Percentiles rank a stretch among this genome's conserved stretches.
Conservation (phyloP, 305 asterid species). For the Fraxinus sp. region DNA sequence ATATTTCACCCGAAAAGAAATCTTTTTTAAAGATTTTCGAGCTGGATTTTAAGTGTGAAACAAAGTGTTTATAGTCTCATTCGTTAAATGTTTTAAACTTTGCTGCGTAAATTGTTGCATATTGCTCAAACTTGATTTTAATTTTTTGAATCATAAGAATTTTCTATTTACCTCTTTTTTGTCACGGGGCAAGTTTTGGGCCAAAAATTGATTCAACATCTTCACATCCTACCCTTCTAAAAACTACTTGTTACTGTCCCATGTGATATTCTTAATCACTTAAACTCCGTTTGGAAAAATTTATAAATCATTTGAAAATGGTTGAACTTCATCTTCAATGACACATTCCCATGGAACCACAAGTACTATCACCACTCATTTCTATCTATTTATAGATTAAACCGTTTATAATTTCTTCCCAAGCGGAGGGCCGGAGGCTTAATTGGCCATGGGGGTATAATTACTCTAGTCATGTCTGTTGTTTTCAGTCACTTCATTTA, state of each 20-base stretch:
- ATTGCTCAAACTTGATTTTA: not conserved
- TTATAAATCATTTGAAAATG: not conserved
- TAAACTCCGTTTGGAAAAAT: not conserved
- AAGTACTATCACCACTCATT: not conserved
- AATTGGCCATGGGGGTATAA: not conserved
- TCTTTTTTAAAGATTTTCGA: not conserved
- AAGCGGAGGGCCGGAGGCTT: not conserved
- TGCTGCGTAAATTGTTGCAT: not conserved
- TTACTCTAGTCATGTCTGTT: constrained; percentile 11
- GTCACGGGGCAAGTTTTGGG: constrained; percentile 2
- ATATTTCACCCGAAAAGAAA: not conserved
- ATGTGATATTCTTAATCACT: not conserved
- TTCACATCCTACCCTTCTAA: not conserved
- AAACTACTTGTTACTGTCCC: not conserved
- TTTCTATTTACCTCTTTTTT: not conserved
- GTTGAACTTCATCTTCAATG: not conserved
- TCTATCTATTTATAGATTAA: not conserved
- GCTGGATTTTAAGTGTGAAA: not conserved
- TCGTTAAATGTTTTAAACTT: not conserved
- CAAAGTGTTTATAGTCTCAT: not conserved
- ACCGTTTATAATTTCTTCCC: not conserved
- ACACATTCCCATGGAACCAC: not conserved
- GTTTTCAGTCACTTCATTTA: constrained; percentile 58
- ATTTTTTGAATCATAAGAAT: not conserved
- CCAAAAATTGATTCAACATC: constrained; percentile 2